Conservation (phyloP, 495 filamentous ascomycete species). For the Podospora comata region DNA sequence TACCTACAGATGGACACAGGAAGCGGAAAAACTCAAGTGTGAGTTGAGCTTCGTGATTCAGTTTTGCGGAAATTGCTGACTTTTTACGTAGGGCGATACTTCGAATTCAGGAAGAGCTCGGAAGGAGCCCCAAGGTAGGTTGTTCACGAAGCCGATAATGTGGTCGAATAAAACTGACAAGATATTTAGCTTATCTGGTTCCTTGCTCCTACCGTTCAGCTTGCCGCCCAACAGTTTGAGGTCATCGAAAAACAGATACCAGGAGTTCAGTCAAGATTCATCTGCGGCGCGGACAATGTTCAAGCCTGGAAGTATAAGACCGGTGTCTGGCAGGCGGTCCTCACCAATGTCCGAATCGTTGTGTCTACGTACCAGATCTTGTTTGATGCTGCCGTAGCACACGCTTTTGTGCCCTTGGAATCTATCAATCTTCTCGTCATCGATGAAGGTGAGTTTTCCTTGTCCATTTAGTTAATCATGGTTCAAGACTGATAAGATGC, state of each 20-base stretch:
- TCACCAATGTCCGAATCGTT: conserved; percentile 66
- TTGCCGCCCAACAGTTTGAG: conserved; percentile 69
- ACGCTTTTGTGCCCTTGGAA: conserved; percentile 73
- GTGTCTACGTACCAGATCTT: conserved; percentile 76
- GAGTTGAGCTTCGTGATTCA: conserved; percentile 30
- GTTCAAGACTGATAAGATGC: conserved; percentile 11
- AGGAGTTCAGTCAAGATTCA: conserved; percentile 56
- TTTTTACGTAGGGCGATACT: conserved; percentile 61
- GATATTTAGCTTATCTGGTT: conserved; percentile 73
- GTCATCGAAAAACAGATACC: conserved; percentile 62
- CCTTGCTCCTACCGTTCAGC: conserved; percentile 69
- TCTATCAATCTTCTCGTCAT: conserved; percentile 72
- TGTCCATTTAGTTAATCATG: background rate
- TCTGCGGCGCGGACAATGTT: conserved; percentile 67
- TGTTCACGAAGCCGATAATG: too few relatives aligned
- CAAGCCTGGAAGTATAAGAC: conserved; percentile 69
- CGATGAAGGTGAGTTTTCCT: conserved; percentile 69
- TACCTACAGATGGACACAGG: conserved; percentile 80
- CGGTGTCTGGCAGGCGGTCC: conserved; percentile 66
- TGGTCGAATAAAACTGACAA: conserved; percentile 22
- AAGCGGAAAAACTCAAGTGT: conserved; percentile 90
- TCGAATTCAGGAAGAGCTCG: conserved; percentile 74
- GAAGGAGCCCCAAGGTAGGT: conserved; percentile 58
- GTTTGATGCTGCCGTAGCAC: conserved; percentile 73
- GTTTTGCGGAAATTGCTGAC: conserved; percentile 7